Evolutionary conservation across 2,329 filamentous ascomycete genomes (phyloP), one percentile per base, ranked within the genome.

Genomic region (Ascocoryne sarcoides): DNA sequence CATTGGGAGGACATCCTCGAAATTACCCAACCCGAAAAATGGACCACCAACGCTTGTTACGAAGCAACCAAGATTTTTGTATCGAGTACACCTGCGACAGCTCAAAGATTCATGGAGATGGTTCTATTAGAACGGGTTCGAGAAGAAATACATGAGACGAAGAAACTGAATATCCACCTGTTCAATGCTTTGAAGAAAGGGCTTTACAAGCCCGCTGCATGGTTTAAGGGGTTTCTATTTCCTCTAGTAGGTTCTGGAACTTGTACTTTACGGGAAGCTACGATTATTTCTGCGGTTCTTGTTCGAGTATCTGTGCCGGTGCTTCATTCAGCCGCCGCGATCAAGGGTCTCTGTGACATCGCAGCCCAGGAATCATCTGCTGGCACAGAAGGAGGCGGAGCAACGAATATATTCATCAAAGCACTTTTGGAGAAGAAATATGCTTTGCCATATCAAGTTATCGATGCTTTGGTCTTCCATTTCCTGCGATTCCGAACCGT

Each of bases 171-270:
- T 57, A 82, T 95, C 0, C 92, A 98, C 61, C 71, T 96, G 5
- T 98, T 95, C 73, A 90, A 93, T 55, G 77, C 87, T 0, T 69
- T 98, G 42, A 95, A 95, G 66, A 95, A 95, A 61, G 79, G 78
- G 5, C 72, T 95, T 10, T 95, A 95, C 69, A 94, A 95, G 62
- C 92, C 92, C 5, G 82, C 86, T 0, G 88, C 89, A 14, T 98
- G 94, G 65, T 98, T 98, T 75, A 95, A 95, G 62, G 92, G 89
- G 3, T 79, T 98, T 52, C 70, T 98, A 12, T 96, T 96, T 59
- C 92, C 92, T 1, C 74, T 98, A 14, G 80, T 95, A 8, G 76
- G 76, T 7, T 84, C 80, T 37, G 85, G 87, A 19, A 87, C 82
- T n/a, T 95, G 89, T 66, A 95, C 89, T 0, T 66, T 96, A 37